These are phyloP conservation scores for Fusarium torreyae DNA, from an alignment of 2,329 filamentous ascomycete species.

Conservation along the genomic window DNA sequence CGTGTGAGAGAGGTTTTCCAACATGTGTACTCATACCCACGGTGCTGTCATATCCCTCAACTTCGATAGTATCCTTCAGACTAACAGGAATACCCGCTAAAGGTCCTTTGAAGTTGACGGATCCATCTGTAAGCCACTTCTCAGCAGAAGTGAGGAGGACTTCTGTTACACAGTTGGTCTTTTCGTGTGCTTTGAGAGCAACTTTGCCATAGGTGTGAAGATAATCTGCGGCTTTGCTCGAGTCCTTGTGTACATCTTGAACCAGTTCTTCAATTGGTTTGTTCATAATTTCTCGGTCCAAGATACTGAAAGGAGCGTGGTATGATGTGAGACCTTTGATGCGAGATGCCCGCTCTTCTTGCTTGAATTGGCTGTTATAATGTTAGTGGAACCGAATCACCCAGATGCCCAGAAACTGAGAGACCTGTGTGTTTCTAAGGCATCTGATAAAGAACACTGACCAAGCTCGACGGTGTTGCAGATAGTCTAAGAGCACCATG, in stretches of 20 bases:
- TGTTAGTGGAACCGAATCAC: conserved; percentile 47
- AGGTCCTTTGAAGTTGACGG: conserved; percentile 82
- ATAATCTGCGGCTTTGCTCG: conserved; percentile 77
- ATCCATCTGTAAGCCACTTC: conserved; percentile 72
- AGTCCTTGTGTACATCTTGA: conserved; percentile 79
- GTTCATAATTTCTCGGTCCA: conserved; percentile 78
- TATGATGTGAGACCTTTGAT: conserved; percentile 79
- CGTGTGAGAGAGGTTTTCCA: conserved; percentile 74
- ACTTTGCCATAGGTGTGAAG: conserved; percentile 91
- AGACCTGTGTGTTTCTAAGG: neutral
- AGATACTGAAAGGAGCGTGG: conserved; percentile 72
- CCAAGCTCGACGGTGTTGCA: conserved; percentile 81
- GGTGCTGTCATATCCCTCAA: conserved; percentile 85
- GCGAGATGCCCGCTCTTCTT: conserved; percentile 78
- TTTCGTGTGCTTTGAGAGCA: conserved; percentile 84
- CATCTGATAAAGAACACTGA: conserved; percentile 52
- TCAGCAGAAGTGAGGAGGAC: conserved; percentile 85
- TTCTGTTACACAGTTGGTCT: conserved; percentile 93
- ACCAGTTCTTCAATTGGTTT: conserved; percentile 85
- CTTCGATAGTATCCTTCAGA: conserved; percentile 84
- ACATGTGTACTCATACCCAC: conserved; percentile 85
- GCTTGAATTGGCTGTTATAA: conserved; percentile 78
- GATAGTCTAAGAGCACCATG: conserved; percentile 69
- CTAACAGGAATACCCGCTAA: conserved; percentile 90
- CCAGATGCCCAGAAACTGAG: too few relatives aligned